Base-by-base conservation (phyloP, 108 stramenopile genomes). In the Skeletonema menzelii region DNA sequence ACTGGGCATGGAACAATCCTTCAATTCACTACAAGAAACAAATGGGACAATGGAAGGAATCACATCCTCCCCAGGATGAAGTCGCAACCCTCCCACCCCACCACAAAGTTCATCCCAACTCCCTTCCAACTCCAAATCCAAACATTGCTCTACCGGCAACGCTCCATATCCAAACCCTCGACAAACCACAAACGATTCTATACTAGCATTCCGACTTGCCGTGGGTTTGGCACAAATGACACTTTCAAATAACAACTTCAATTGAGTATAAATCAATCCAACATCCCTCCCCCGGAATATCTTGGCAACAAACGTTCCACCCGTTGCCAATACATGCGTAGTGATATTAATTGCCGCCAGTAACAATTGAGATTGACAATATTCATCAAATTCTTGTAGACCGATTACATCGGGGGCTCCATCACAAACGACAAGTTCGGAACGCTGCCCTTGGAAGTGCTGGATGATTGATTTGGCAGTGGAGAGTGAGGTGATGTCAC, bases 381-480 rank as follows among this genome's bases (percentile, higher is more conserved):
- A 97, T 67, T 95, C 94, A 71, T 99, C 98, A 11, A 97, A 82
- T 49, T 96, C 93, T 63, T 97, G 96, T 38, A 98, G 83, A 15
- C 96, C 97, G 0, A 97, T 99, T 5, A 99, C 98, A 69, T 99
- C 99, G 4, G 99, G 99, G 10, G 99, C 99, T 27, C 99, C 99
- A 77, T 99, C 99, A 72, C 97, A 97, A 2, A 99, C 88, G 17
- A 99, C 98, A 4, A 99, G 85, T 69, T 99, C 95, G n/a, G 97
- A 96, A 1, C 85, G 68, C 10, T 85, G 44, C 0, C 96, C 96
- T 15, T 79, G 58, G 70, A 97, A 96, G 56, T 92, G 81, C 8
- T 76, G 64, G 47, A 97, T 86, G 62, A 99, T 97, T 10, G 70
- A 70, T 46, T 85, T 67, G 1, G 96, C 96, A 5, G 97, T 96